Base-by-base conservation (phyloP, 495 filamentous ascomycete genomes). In the Penicillium herquei region DNA sequence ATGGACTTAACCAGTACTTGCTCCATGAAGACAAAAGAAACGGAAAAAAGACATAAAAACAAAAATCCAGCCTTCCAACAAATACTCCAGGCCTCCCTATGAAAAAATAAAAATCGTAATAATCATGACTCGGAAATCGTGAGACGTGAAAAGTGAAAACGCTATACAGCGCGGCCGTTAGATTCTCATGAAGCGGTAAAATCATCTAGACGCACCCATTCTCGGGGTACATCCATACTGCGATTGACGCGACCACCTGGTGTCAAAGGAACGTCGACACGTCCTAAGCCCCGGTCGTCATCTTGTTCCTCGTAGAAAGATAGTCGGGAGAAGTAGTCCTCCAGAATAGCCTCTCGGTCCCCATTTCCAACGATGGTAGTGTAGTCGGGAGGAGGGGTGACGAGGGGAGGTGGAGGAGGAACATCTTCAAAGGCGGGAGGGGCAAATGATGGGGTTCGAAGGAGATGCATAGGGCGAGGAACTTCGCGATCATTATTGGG, bases 371-470 rank as follows among this genome's bases (percentile, higher is more conserved):
- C 84, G 48, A 98, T 87, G 26, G 77, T 76, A 14, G 92, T 90
- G 58, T 98, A 98, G 49, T 87, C 85, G 0, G 94, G 94, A 3
- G 94, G 94, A 1, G 92, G 92, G 0, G 92, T 96, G 51, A 90
- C 70, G 34, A 94, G 67, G 3, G 87, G 87, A 43, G 89, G 95
- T 2, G 93, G 92, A n/a, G 93, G 88, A 13, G 86, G 81, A 8
- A 96, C 87, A 14, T 88, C 89, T 53, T 96, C 89, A 60, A 98
- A 98, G 0, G 92, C 81, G 0, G 94, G 94, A 1, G 94, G 94
- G 47, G 93, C 91, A 67, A 88, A 95, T 0, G 90, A 94, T 0
- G 95, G 95, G 4, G 80, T 78, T n/a, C 94, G 86, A 16, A 98
- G 68, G 6, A 98, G 79, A 70, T 98, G 94, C 58, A 97, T 96